A percentile compares a stretch with the other conserved stretches of the same genome.
phyloP scores from a whole-genome alignment of 495 filamentous ascomycete species.

The Hypoxylon fuscum region DNA sequence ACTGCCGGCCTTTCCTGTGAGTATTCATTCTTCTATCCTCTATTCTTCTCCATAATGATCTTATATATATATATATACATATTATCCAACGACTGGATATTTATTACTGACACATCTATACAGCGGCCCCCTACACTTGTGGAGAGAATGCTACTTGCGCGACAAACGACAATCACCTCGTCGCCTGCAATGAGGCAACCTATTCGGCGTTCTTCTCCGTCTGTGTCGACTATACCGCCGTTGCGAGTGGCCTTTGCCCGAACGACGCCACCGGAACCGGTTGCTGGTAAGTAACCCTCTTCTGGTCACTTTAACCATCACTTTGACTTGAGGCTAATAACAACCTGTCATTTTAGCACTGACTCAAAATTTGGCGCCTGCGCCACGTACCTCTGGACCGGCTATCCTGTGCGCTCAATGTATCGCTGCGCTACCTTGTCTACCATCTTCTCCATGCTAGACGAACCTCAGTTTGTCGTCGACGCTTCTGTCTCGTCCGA shows the following conservation, averaged over 20 bases:
- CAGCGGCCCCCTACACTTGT: constrained; percentile 43
- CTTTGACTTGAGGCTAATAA: constrained; percentile 11
- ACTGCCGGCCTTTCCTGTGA: constrained; percentile 43
- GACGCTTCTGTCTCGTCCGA: constrained; percentile 29
- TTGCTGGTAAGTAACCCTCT: constrained; percentile 49
- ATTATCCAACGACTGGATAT: not conserved
- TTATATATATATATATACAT: no score
- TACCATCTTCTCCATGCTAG: constrained; percentile 41
- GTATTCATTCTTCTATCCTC: constrained; percentile 1
- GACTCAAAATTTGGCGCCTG: constrained; percentile 37
- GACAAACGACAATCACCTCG: constrained; percentile 45
- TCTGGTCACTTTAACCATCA: not conserved
- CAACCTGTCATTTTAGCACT: constrained; percentile 9
- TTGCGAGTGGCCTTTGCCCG: constrained; percentile 31
- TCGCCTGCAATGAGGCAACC: constrained; percentile 43
- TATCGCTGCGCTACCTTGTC: constrained; percentile 43
- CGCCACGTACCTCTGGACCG: constrained; percentile 51
- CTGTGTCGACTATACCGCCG: constrained; percentile 50
- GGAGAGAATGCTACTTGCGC: constrained; percentile 25
- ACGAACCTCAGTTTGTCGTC: constrained; percentile 43
- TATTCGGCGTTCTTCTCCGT: constrained; percentile 41
- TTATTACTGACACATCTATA: constrained; percentile 10
- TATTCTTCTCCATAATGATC: not conserved
- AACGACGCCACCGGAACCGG: constrained; percentile 40
- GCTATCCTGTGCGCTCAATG: constrained; percentile 43